Evolutionary conservation across 1,284 basidiomycete genomes (phyloP).

Genomic region (Cryptococcus wingfieldii): DNA sequence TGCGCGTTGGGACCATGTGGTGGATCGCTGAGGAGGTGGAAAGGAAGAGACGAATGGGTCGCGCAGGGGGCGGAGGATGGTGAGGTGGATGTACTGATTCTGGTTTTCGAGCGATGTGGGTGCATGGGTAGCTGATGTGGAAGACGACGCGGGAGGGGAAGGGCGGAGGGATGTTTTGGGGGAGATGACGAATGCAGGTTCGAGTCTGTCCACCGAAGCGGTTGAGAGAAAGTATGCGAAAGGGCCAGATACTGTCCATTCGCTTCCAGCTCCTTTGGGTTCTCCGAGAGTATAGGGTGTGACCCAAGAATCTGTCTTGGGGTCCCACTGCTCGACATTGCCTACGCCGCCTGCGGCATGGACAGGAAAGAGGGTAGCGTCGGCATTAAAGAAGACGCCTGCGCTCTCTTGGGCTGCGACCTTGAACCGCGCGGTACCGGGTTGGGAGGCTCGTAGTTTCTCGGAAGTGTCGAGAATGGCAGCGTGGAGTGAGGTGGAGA

Average conservation of each 20-base stretch:
- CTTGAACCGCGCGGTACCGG: constrained; percentile 80
- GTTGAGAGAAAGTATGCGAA: constrained; percentile 82
- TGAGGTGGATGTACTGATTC: constrained; percentile 62
- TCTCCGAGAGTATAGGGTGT: constrained; percentile 38
- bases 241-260: constrained; percentile 62
- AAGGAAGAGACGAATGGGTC: constrained; percentile 56
- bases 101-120: constrained; percentile 10
- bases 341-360: not conserved
- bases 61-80: constrained; percentile 73
- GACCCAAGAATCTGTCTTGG: constrained; percentile 52
- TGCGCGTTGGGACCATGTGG: constrained; percentile 30
- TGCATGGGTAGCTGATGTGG: not conserved
- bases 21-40: constrained; percentile 42
- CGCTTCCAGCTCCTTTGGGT: constrained; percentile 34
- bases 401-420: constrained; percentile 73
- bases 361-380: constrained; percentile 53
- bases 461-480: constrained; percentile 79
- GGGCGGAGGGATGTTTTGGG: constrained; percentile 49
- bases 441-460: constrained; percentile 61
- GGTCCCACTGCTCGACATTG: constrained; percentile 59
- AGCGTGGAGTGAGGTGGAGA: constrained; percentile 70
- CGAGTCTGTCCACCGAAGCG: constrained; percentile 75
- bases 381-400: constrained; percentile 64
- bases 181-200: constrained; percentile 70
- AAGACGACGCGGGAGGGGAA: constrained; percentile 29